These are phyloP conservation scores for Mycena epipterygia DNA, from an alignment of 768 basidiomycete genomes.

Conservation along the genomic window DNA sequence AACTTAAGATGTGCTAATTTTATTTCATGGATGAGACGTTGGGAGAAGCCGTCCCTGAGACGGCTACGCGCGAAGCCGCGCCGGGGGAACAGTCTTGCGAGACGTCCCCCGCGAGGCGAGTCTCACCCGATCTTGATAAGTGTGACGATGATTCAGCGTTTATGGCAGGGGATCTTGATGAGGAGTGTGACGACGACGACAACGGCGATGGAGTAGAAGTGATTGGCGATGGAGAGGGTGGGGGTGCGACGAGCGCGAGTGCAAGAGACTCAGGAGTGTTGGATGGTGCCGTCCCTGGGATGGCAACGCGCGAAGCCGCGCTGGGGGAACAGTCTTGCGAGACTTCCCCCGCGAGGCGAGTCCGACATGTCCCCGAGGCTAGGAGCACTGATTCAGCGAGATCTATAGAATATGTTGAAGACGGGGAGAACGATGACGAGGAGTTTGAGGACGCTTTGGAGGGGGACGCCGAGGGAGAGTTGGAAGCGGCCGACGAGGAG, in stretches of 20 bases:
- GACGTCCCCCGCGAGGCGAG: conserved; percentile 24
- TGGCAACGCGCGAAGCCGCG: background rate
- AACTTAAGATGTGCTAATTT: too few species aligned
- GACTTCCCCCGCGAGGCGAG: conserved; percentile 25
- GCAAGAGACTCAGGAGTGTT: background rate
- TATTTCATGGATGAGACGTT: too few species aligned
- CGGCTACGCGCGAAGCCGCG: background rate
- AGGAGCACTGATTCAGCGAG: background rate
- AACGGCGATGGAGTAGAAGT: background rate
- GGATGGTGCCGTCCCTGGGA: too few species aligned
- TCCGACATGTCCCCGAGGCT: background rate
- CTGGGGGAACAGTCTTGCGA: conserved; percentile 7
- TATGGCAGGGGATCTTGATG: background rate
- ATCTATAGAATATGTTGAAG: background rate
- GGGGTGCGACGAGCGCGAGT: background rate
- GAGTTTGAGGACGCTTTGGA: too few species aligned
- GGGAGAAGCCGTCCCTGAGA: background rate
- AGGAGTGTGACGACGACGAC: background rate
- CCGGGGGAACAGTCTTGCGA: conserved; percentile 1
- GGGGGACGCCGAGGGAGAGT: too few species aligned
- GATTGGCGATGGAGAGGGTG: background rate
- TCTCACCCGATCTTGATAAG: background rate
- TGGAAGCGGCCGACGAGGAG: too few species aligned
- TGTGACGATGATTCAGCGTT: too few species aligned
- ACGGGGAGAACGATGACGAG: background rate